These are phyloP conservation scores for Tulasnella sp. DNA, from an alignment of 768 basidiomycete species.

Conservation along the genomic window DNA sequence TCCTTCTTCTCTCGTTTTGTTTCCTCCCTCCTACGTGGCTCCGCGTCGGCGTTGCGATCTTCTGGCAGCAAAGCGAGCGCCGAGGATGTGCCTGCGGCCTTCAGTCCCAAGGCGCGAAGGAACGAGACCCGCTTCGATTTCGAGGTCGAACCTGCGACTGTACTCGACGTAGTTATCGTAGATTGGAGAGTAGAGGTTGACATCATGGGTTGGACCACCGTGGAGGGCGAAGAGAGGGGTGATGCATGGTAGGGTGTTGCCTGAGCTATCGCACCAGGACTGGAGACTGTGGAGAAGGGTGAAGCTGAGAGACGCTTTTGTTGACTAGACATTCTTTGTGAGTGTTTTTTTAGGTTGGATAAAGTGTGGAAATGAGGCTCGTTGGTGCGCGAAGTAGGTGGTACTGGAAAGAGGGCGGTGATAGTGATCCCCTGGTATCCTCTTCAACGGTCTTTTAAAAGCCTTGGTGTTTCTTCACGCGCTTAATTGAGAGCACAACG, in stretches of 20 bases:
- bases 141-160: not conserved
- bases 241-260: not conserved
- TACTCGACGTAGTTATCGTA: not conserved
- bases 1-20: conserved; percentile 16
- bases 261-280: not conserved
- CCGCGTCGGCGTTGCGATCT: not conserved
- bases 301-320: not conserved
- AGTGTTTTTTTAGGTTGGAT: not conserved
- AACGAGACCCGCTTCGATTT: not conserved
- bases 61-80: not conserved
- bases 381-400: not conserved
- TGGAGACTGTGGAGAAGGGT: not conserved
- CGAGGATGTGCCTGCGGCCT: not conserved
- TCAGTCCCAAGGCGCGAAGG: not conserved
- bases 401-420: not conserved
- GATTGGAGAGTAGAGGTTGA: conserved; percentile 10
- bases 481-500: not conserved
- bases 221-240: not conserved
- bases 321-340: not conserved
- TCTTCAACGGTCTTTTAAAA: not conserved
- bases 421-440: not conserved
- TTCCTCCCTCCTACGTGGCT: not conserved
- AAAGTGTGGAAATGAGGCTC: not conserved
- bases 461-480: not conserved
- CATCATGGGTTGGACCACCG: not conserved